phyloP scores from a whole-genome alignment of 345 rosid species.

The Raphanus raphanistrum region DNA sequence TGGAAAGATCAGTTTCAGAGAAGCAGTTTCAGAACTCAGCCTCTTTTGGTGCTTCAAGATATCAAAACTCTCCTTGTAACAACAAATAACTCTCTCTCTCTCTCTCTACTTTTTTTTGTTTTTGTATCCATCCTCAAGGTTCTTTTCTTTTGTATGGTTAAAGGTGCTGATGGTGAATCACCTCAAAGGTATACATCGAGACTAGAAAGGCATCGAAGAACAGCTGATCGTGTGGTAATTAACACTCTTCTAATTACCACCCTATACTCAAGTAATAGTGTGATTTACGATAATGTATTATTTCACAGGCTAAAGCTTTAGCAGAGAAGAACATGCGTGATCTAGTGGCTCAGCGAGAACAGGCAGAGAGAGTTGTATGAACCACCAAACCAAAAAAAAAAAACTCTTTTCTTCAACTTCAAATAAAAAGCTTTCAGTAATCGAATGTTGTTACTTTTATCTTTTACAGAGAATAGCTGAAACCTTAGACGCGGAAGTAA shows the following conservation, averaged over 20 bases:
- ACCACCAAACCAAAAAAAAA: not conserved
- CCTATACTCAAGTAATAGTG: not conserved
- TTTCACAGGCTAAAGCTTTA: slow-evolving; percentile 86
- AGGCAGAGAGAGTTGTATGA: slow-evolving; percentile 82
- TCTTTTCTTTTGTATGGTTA: slow-evolving; percentile 21
- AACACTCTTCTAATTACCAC: slow-evolving; percentile 19
- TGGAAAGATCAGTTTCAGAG: slow-evolving; percentile 52
- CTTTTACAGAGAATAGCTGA: slow-evolving; percentile 77
- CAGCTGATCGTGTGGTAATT: slow-evolving; percentile 91
- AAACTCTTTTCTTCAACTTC: slow-evolving; percentile 12
- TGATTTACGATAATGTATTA: not conserved
- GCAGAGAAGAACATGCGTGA: slow-evolving; percentile 96
- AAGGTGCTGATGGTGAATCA: slow-evolving; percentile 79
- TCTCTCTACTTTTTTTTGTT: not conserved
- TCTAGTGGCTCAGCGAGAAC: slow-evolving; percentile 85
- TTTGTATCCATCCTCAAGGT: not conserved
- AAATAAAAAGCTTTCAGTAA: not conserved
- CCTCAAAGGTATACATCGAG: slow-evolving; percentile 95
- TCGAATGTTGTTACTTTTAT: slow-evolving; percentile 19
- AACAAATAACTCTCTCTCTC: not conserved
- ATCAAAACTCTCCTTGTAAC: slow-evolving; percentile 57
- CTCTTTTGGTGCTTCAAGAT: slow-evolving; percentile 52
- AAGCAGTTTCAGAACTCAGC: slow-evolving; percentile 50
- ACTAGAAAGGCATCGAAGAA: slow-evolving; percentile 82
- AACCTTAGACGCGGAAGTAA: slow-evolving; percentile 85